Percentiles rank a stretch among this genome's conserved stretches.
Conservation (phyloP, 306 rosid species). For the Coriaria nepalensis region DNA sequence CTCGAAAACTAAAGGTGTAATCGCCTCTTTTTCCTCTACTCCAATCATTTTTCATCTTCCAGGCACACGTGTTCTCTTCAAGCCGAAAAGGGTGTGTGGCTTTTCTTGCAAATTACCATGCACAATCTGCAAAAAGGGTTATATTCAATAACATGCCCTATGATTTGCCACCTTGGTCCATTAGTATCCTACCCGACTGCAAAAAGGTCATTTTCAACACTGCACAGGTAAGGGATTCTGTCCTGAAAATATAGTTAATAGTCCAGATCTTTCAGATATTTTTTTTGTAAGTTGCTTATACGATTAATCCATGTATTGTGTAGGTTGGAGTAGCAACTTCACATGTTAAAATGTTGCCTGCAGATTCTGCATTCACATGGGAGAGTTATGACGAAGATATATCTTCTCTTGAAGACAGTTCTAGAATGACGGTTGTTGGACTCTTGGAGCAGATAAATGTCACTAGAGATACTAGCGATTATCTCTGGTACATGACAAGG, state of each 20-base stretch:
- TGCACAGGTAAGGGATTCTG: constrained; percentile 47
- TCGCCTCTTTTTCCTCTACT: neutral
- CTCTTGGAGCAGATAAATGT: constrained; percentile 71
- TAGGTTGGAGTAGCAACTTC: constrained; percentile 70
- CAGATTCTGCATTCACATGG: constrained; percentile 55
- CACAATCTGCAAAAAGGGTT: constrained; percentile 46
- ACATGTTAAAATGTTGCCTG: constrained; percentile 48
- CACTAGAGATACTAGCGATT: constrained; percentile 78
- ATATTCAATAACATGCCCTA: constrained; percentile 56
- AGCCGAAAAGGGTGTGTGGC: constrained; percentile 61
- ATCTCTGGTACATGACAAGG: constrained; percentile 94
- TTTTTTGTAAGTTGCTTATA: constrained; percentile 12
- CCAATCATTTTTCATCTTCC: constrained; percentile 17
- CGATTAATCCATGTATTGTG: constrained; percentile 19
- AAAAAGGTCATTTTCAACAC: constrained; percentile 63
- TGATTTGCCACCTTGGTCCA: constrained; percentile 89
- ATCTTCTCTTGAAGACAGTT: constrained; percentile 46
- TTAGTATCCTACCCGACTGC: constrained; percentile 96
- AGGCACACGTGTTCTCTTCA: constrained; percentile 74
- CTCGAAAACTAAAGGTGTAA: constrained; percentile 2
- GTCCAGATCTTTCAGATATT: neutral
- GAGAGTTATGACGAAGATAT: constrained; percentile 64
- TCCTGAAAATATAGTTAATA: constrained; percentile 2
- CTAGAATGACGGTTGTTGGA: constrained; percentile 41
- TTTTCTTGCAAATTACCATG: constrained; percentile 62